A percentile compares a stretch with the other conserved stretches of the same genome.
These are phyloP conservation scores for Lasiodiplodia gonubiensis DNA, from an alignment of 2,329 filamentous ascomycete species.

Conservation along the genomic window DNA sequence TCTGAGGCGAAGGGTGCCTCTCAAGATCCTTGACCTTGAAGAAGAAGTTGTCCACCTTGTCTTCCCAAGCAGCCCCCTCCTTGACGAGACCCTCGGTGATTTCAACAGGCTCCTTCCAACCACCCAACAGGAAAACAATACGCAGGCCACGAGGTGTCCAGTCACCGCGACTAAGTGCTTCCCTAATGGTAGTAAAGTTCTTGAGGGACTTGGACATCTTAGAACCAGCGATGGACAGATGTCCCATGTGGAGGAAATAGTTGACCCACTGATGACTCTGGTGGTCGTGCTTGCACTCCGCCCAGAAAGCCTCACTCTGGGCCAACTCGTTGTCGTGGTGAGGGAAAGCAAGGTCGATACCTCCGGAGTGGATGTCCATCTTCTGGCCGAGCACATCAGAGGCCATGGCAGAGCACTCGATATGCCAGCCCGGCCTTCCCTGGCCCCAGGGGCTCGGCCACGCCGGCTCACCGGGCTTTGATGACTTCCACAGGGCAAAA, in stretches of 20 bases:
- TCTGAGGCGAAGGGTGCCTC: slow-evolving; percentile 40
- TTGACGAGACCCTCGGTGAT: slow-evolving; percentile 83
- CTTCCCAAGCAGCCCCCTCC: slow-evolving; percentile 79
- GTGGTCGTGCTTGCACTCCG: slow-evolving; percentile 49
- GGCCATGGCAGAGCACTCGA: slow-evolving; percentile 96
- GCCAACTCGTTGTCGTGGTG: slow-evolving; percentile 82
- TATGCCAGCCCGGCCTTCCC: slow-evolving; percentile 93
- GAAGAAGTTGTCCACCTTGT: slow-evolving; percentile 74
- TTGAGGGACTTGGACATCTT: slow-evolving; percentile 98
- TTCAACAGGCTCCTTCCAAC: slow-evolving; percentile 90
- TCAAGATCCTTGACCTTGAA: slow-evolving; percentile 61
- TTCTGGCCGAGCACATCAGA: slow-evolving; percentile 81
- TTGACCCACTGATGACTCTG: slow-evolving; percentile 77
- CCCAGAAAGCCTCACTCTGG: slow-evolving; percentile 86
- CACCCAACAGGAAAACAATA: slow-evolving; percentile 84
- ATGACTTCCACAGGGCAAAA: slow-evolving; percentile 93
- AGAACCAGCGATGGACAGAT: slow-evolving; percentile 83
- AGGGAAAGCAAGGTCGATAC: slow-evolving; percentile 88
- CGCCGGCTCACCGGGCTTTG: slow-evolving; percentile 87
- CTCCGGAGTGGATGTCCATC: slow-evolving; percentile 93
- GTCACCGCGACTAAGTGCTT: slow-evolving; percentile 70
- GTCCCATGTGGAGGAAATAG: slow-evolving; percentile 95
- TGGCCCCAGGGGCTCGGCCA: slow-evolving; percentile 90
- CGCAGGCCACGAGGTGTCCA: slow-evolving; percentile 82
- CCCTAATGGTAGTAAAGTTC: slow-evolving; percentile 92